Conservation (phyloP, 352 stramenopile species). For the Phytophthora vignae region DNA sequence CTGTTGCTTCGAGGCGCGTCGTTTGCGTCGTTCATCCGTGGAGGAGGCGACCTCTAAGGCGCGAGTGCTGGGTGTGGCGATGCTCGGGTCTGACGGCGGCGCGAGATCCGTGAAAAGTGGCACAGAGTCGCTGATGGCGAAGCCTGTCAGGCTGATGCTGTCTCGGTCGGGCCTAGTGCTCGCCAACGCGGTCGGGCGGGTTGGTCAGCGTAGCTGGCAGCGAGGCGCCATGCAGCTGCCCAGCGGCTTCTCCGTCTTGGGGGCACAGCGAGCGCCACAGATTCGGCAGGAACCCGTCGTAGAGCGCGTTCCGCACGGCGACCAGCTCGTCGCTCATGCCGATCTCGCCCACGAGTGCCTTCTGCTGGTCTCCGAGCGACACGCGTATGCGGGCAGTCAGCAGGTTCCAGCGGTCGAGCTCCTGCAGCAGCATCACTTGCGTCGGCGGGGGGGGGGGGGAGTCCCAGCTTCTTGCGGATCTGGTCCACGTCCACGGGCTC, state of each 20-base stretch:
- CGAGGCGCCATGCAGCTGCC: constrained; percentile 91
- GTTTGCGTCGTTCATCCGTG: neutral
- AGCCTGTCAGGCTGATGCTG: too few relatives aligned
- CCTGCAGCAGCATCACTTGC: constrained; percentile 94
- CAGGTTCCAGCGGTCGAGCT: constrained; percentile 96
- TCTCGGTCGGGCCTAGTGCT: too few relatives aligned
- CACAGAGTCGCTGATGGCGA: too few relatives aligned
- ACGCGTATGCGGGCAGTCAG: constrained; percentile 86
- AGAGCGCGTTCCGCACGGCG: constrained; percentile 90
- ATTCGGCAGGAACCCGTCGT: constrained; percentile 94
- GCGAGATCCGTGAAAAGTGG: too few relatives aligned
- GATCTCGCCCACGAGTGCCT: constrained; percentile 94
- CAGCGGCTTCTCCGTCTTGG: constrained; percentile 95
- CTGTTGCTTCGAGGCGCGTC: neutral
- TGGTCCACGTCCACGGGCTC: constrained; percentile 88
- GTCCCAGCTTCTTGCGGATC: constrained; percentile 80
- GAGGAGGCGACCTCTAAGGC: neutral
- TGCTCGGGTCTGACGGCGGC: neutral
- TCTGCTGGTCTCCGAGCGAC: constrained; percentile 92
- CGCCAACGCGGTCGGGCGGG: too few relatives aligned
- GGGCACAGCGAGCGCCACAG: constrained; percentile 91
- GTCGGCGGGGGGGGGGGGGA: constrained; percentile 87
- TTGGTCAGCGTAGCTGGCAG: too few relatives aligned
- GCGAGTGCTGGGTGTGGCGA: neutral
- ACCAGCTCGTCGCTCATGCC: constrained; percentile 97